These are phyloP conservation scores for Xylaria sp. DNA, from an alignment of 2,329 filamentous ascomycete species.

Conservation along the genomic window DNA sequence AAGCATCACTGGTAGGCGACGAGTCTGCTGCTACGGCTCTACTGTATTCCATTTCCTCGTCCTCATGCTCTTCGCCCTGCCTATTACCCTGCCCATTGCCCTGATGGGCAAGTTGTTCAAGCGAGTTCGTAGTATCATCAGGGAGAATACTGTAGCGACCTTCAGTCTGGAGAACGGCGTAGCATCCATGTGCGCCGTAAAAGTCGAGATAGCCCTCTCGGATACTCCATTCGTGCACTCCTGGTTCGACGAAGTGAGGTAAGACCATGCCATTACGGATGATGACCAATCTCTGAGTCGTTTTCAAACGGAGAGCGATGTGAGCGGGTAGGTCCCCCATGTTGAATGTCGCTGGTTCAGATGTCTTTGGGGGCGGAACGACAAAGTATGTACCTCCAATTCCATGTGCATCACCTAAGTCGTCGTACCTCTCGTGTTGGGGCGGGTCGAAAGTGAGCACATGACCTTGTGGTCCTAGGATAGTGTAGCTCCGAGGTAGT, in stretches of 20 bases:
- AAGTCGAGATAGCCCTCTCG: conserved; percentile 27
- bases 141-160: background rate
- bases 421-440: conserved; percentile 18
- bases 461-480: conserved; percentile 18
- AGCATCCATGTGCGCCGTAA: conserved; percentile 20
- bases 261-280: conserved; percentile 27
- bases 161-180: conserved; percentile 6
- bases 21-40: background rate
- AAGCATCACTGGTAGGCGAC: background rate
- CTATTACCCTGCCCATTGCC: background rate
- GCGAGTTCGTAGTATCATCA: background rate
- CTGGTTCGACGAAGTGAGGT: conserved; percentile 22
- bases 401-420: conserved; percentile 16
- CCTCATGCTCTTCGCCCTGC: background rate
- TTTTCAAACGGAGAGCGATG: conserved; percentile 20
- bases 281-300: conserved; percentile 13
- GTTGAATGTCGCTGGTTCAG: background rate
- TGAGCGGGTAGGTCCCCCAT: conserved; percentile 1
- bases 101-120: background rate
- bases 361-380: background rate
- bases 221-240: conserved; percentile 31
- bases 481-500: conserved; percentile 12
- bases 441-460: conserved; percentile 28
- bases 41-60: background rate
- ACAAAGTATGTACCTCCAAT: conserved; percentile 27